Base-by-base conservation (phyloP, 1,139 yeast species). In the Kazachstania sp. region DNA sequence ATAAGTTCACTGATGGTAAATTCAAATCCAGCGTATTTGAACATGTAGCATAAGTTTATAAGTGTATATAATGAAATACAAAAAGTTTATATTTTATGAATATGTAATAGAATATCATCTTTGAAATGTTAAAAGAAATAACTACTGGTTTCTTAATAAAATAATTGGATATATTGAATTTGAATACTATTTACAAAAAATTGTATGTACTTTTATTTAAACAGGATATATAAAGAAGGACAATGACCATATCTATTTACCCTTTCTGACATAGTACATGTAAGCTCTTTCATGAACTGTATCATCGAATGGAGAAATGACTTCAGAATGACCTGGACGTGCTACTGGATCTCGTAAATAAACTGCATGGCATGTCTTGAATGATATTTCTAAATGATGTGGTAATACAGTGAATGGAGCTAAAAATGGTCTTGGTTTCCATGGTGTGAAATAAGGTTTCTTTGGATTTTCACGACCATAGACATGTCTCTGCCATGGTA, bases 321-420 rank as follows among this genome's bases (percentile, higher is more conserved):
- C 95, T 71, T 92, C 98, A 30, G 97, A 86, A 62, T 86, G 90
- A 44, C 96, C 97, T 12, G 97, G 97, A 67, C 97, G 79, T 12
- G 97, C 95, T 48, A 92, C 90, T 15, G 98, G 98, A 66, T 92
- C 95, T 69, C 97, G 83, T 67, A 92, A 72, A 68, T 92, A 92
- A 30, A 92, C 83, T 11, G 97, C 97, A 67, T 90, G 96, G 65
- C 97, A 90, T 8, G 97, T 87, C 52, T 78, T 77, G 67, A 86
- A 90, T 19, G 95, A 85, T 37, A 94, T 73, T 68, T 92, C 98
- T 51, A 92, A 73, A 67, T 92, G 97, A 52, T 86, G 82, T 30
- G 98, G 98, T 57, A 87, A 76, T 51, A 92, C 77, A 15, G 97
- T 94, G 68, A 90, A 87, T 42, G 95, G 94, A 4, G 95, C 90